phyloP scores from a whole-genome alignment of 2,329 filamentous ascomycete species.

The Microascus cirrosus region DNA sequence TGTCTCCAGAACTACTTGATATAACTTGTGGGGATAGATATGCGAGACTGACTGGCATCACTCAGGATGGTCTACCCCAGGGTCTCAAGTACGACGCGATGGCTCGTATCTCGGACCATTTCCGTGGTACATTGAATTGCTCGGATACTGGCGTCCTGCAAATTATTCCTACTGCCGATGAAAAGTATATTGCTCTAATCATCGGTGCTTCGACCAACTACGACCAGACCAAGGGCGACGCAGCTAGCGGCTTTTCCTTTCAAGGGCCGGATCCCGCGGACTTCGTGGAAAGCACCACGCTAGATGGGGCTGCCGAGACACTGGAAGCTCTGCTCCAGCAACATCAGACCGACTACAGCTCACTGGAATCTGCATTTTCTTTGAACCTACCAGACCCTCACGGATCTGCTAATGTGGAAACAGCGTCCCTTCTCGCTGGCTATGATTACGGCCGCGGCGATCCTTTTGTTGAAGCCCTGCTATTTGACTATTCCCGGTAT shows the following conservation, averaged over 20 bases:
- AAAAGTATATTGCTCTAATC: conserved; percentile 23
- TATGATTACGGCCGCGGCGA: conserved; percentile 26
- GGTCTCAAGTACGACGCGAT: background rate
- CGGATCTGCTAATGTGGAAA: conserved; percentile 25
- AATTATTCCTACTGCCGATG: conserved; percentile 12
- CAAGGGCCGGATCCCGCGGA: conserved; percentile 29
- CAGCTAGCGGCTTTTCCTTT: background rate
- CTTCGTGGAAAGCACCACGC: conserved; percentile 21
- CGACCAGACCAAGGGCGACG: conserved; percentile 34
- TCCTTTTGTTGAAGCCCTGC: conserved; percentile 38
- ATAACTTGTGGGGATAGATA: background rate
- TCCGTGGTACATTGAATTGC: background rate
- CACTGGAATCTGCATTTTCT: conserved; percentile 24
- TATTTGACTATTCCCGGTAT: conserved; percentile 42
- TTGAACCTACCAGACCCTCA: conserved; percentile 32
- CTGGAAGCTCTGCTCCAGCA: conserved; percentile 17
- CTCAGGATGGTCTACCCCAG: background rate
- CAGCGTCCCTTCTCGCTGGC: conserved; percentile 17
- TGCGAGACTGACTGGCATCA: background rate
- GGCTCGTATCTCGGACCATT: background rate
- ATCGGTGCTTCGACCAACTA: conserved; percentile 36
- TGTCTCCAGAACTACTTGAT: background rate
- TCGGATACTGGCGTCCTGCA: conserved; percentile 14
- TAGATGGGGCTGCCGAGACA: conserved; percentile 19
- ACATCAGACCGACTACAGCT: conserved; percentile 29